phyloP scores from a whole-genome alignment of 257 asterid species.

The Jacaranda mimosifolia region DNA sequence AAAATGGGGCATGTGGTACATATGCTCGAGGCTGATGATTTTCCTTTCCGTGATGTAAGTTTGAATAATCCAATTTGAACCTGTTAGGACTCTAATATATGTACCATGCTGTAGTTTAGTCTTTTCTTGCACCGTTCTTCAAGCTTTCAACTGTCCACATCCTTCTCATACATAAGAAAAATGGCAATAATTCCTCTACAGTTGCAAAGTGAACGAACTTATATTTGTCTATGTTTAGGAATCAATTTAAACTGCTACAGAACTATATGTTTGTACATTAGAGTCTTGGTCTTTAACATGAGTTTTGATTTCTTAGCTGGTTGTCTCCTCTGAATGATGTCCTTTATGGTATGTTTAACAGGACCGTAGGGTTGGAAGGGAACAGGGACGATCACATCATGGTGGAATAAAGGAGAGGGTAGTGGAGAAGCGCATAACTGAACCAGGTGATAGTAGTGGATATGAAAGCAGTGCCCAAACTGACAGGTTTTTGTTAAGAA shows the following conservation, averaged over 20 bases:
- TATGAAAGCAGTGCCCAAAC: slow-evolving; percentile 87
- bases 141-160: neutral
- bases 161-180: neutral
- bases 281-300: too few species aligned
- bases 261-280: neutral
- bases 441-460: slow-evolving; percentile 90
- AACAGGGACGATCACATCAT: slow-evolving; percentile 40
- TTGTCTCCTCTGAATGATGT: neutral
- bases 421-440: slow-evolving; percentile 53
- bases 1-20: slow-evolving; percentile 95
- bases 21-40: slow-evolving; percentile 93
- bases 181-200: neutral
- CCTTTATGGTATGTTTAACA: slow-evolving; percentile 35
- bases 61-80: neutral
- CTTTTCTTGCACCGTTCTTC: neutral
- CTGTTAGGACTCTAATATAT: neutral
- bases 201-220: neutral
- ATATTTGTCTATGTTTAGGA: neutral
- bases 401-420: slow-evolving; percentile 51
- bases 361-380: slow-evolving; percentile 75
- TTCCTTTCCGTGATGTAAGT: slow-evolving; percentile 91
- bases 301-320: neutral
- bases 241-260: neutral
- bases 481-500: slow-evolving; percentile 56
- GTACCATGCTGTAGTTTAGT: neutral